phyloP scores from a whole-genome alignment of 2,329 filamentous ascomycete species.

The Decorospora gaudefroyi region DNA sequence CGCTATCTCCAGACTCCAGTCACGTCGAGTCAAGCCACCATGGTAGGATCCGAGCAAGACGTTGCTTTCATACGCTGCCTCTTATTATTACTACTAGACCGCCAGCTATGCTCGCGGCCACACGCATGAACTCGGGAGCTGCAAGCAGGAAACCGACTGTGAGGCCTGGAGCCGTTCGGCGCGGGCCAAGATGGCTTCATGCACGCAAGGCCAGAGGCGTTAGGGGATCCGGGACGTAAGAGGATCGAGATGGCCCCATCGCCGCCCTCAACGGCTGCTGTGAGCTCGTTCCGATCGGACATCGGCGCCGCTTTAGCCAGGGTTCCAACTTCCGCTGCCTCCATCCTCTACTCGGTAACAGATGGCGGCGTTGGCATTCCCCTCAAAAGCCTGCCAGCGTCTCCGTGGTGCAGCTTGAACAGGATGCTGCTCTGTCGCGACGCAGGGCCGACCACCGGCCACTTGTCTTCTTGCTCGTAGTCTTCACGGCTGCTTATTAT shows the following conservation, averaged over 20 bases:
- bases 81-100: too few relatives aligned
- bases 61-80: conserved; percentile 19
- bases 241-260: conserved; percentile 31
- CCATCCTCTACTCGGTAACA: too few relatives aligned
- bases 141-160: conserved; percentile 37
- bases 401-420: conserved; percentile 2
- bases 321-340: too few relatives aligned
- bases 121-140: conserved; percentile 34
- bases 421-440: conserved; percentile 11
- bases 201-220: conserved; percentile 40
- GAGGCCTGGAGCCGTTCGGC: conserved; percentile 31
- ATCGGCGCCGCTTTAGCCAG: conserved; percentile 33
- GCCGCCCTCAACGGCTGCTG: conserved; percentile 38
- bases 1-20: too few relatives aligned
- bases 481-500: conserved; percentile 15
- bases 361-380: conserved; percentile 9
- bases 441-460: conserved; percentile 24
- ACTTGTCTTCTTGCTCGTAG: conserved; percentile 13
- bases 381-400: conserved; percentile 7
- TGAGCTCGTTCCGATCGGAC: conserved; percentile 36
- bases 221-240: conserved; percentile 32
- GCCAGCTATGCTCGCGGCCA: conserved; percentile 28
- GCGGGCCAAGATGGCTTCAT: conserved; percentile 38
- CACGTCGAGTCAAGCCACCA: conserved; percentile 19
- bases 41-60: conserved; percentile 29